Percentiles rank a stretch among this genome's conserved stretches.
Conservation (phyloP, 2,329 filamentous ascomycete species). For the Bipolaris oryzae region DNA sequence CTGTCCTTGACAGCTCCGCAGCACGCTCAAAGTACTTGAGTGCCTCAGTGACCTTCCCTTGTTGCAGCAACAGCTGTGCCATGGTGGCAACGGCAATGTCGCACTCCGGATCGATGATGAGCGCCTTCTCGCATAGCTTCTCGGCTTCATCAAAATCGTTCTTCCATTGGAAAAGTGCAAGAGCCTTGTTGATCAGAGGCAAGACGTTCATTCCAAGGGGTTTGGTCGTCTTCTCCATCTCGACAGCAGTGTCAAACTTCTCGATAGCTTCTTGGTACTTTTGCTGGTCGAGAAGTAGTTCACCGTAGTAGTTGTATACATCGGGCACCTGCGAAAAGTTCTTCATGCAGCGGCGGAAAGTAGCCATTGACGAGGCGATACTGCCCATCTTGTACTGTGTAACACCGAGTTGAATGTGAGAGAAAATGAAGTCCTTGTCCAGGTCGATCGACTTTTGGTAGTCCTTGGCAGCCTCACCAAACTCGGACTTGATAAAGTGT, state of each 20-base stretch:
- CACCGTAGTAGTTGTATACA: constrained; percentile 99
- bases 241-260: constrained; percentile 98
- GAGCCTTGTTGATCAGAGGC: constrained; percentile 96
- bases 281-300: constrained; percentile 93
- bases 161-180: constrained; percentile 98
- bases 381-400: constrained; percentile 99
- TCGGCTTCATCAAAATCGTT: constrained; percentile 94
- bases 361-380: constrained; percentile 96
- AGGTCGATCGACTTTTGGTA: constrained; percentile 99
- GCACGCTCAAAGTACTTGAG: constrained; percentile 97
- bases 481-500: constrained; percentile 96
- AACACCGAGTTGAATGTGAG: constrained; percentile 97
- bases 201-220: constrained; percentile 97
- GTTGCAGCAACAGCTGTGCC: constrained; percentile 95
- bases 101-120: constrained; percentile 98
- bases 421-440: constrained; percentile 96
- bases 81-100: constrained; percentile 99
- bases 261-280: constrained; percentile 95
- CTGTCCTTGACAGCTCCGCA: constrained; percentile 90
- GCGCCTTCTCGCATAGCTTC: constrained; percentile 93
- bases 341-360: constrained; percentile 96
- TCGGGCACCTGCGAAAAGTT: constrained; percentile 96
- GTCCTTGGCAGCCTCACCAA: constrained; percentile 91
- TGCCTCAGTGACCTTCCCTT: constrained; percentile 94
- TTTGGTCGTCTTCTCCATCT: constrained; percentile 95